These are phyloP conservation scores for Vanilla planifolia DNA, from an alignment of 106 monocot genomes.

Conservation along the genomic window DNA sequence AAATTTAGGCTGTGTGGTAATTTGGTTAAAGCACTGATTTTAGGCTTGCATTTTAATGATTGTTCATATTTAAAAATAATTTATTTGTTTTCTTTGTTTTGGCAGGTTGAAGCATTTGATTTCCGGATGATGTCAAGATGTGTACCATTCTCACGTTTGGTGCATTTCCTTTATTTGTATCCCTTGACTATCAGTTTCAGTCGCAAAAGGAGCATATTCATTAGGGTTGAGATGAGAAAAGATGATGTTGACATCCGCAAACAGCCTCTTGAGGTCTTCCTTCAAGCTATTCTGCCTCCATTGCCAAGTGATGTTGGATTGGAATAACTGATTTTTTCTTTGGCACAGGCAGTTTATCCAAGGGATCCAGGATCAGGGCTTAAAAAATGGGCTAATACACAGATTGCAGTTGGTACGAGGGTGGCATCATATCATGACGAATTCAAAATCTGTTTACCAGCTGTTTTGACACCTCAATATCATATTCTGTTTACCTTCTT, in stretches of 20 bases:
- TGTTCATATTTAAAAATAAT: not conserved
- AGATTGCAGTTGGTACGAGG: constrained; percentile 84
- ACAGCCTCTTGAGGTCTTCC: constrained; percentile 75
- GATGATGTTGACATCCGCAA: constrained; percentile 80
- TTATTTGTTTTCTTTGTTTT: constrained; percentile 16
- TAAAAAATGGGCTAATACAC: constrained; percentile 87
- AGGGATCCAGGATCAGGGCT: constrained; percentile 46
- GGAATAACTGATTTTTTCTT: not conserved
- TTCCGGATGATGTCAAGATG: constrained; percentile 83
- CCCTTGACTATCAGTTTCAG: constrained; percentile 85
- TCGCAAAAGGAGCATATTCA: constrained; percentile 91
- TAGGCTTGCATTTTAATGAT: not conserved
- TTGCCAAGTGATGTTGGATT: not conserved
- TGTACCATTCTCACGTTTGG: constrained; percentile 84
- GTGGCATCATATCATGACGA: constrained; percentile 91
- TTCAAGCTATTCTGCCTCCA: not conserved
- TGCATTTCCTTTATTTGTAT: constrained; percentile 88
- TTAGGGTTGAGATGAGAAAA: constrained; percentile 84
- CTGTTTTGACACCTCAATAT: constrained; percentile 86
- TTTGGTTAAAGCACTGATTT: not conserved
- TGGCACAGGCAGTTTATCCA: constrained; percentile 63
- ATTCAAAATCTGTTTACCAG: constrained; percentile 82
- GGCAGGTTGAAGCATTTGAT: constrained; percentile 93
- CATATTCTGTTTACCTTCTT: constrained; percentile 93
- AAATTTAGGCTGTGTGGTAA: not conserved